Base-by-base conservation (phyloP, 805 yeast species). In the Nakazawaea ernobii region DNA sequence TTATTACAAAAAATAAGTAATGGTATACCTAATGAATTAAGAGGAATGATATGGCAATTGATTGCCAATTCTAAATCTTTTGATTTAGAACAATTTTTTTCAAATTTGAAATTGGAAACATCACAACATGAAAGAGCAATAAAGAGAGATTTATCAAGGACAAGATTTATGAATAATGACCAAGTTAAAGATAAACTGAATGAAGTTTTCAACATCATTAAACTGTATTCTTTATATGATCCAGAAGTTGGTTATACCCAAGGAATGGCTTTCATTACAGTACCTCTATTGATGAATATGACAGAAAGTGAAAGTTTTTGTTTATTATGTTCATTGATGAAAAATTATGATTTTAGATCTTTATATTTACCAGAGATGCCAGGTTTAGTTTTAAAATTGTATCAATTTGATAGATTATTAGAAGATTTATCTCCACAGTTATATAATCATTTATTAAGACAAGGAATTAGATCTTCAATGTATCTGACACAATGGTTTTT, bases 401-500 rank as follows among this genome's bases (percentile, higher is more conserved):
- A 92, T 62, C 96, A 94, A 60, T 91, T 90, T 65, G 98, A 94
- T 61, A 74, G 97, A 48, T 64, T 92, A 43, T 59, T 94, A 33
- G 97, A 91, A 61, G 92, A 82, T 53, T 65, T 72, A 39, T 69
- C 82, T 17, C 98, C 98, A 0, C 70, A 70, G 6, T 71, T 94
- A 42, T 79, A 79, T 60, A 75, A 77, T 41, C 98, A 94, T 68
- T 69, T 94, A 55, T 73, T 75, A 27, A 80, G 90, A 52, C 95
- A 92, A 63, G 97, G 97, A 6, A 81, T 94, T 24, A 77, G 84
- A 51, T 86, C 96, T 2, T 84, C 95, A 20, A 92, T 92, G 98
- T 94, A 88, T 70, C 98, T 97, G 0, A 83, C 96, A 1, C 98
- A 94, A 65, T 94, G 99, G 99, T 92, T 94, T 59, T 73, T 94